Evolutionary conservation across 2,329 filamentous ascomycete species (phyloP), one percentile per base, ranked within the genome.

Genomic region (Colletotrichum limetticola): DNA sequence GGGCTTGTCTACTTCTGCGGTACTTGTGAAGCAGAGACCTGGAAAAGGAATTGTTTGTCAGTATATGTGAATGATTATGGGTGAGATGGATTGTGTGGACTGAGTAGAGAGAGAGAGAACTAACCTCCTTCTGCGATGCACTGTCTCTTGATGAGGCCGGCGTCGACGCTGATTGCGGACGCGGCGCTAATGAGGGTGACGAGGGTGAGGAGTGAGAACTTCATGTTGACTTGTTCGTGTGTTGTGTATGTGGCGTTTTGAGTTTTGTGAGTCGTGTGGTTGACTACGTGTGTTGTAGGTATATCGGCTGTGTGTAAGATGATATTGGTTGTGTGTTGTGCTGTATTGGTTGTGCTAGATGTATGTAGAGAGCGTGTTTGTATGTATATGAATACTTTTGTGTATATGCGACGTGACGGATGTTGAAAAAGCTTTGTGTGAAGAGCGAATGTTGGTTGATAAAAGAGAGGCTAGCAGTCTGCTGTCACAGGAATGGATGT

Each of bases 161-260:
- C 28, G 35, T 68, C 68, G 68, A 71, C 64, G 57, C 68, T 71
- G 49, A 68, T 57, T 19, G 68, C 68, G 35, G 68, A 67, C 4
- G 49, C 68, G 26, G 22, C 68, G 35, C 68, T 57, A 37, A 58
- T 30, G 57, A 71, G 4, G 16, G 57, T 37, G 37, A 71, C 9
- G 49, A 71, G 19, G 24, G 63, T 62, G 46, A 42, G 32, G 12
- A 71, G 57, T 16, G 68, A 56, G 64, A 71, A 58, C 35, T 71
- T 71, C 68, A 71, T 71, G 2, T 49, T 64, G 52, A 28, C 9
- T 12, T 14, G 7, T 16, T 24, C n/a, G 14, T 46, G 49, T 16
- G 4, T 37, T 52, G 30, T 28, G 32, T 35, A 35, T 35, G 32
- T 32, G 32, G 11, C 26, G 28, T 59, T 4, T 60, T 26, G 22